phyloP scores from a whole-genome alignment of 1,284 basidiomycete genomes.

The Pterula multifida region DNA sequence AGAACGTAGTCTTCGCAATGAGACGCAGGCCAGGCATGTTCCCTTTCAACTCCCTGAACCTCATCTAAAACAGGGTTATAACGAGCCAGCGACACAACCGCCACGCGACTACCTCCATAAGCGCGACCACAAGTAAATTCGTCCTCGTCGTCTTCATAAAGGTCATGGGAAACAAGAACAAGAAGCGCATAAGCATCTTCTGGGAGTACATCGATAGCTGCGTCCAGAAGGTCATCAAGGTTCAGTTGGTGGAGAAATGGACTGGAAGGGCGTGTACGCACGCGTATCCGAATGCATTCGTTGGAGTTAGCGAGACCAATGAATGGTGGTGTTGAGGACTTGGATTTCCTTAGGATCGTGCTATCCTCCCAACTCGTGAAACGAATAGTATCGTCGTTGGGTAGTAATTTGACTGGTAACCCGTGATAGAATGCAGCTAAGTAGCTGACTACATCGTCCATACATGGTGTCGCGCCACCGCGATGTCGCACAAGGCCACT shows the following conservation, averaged over 20 bases:
- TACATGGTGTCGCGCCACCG: constrained; percentile 1
- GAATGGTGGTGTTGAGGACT: constrained; percentile 11
- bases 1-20: constrained; percentile 18
- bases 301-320: constrained; percentile 17
- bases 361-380: constrained; percentile 17
- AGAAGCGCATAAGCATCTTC: constrained; percentile 21
- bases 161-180: constrained; percentile 20
- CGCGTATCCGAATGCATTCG: constrained; percentile 20
- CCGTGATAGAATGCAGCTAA: constrained; percentile 21
- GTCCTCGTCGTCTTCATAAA: constrained; percentile 22
- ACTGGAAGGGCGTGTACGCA: constrained; percentile 14
- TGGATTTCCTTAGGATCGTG: constrained; percentile 4
- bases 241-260: constrained; percentile 20
- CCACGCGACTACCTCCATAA: constrained; percentile 23
- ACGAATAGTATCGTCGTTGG: constrained; percentile 9
- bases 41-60: constrained; percentile 16
- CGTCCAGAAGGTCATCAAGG: constrained; percentile 23
- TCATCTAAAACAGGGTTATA: constrained; percentile 20
- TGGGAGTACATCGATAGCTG: constrained; percentile 20
- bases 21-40: constrained; percentile 22
- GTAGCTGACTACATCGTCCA: constrained; percentile 17
- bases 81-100: constrained; percentile 21
- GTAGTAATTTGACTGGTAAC: constrained; percentile 16
- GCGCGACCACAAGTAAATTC: constrained; percentile 23
- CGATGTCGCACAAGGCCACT: background rate